Evolutionary conservation across 148 eudicot genomes (phyloP), one percentile per base, ranked within the genome.

Genomic region (Polygonum aviculare): DNA sequence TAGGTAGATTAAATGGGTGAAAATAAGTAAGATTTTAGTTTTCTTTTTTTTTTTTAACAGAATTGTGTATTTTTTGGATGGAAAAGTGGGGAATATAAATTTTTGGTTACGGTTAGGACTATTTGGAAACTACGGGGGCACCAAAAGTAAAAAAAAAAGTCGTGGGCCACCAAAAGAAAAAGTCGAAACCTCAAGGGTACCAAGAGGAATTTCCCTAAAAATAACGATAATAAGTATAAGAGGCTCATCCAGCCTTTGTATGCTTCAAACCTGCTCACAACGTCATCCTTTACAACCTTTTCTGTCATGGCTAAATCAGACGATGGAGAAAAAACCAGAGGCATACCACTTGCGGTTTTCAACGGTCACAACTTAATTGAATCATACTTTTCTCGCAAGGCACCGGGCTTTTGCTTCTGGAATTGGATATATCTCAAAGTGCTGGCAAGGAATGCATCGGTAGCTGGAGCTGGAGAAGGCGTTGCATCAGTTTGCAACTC

Each of bases 381-480:
- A 80, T 78, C 87, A 49, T 87, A 96, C 79, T 93, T 93, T 71
- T 93, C 99, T 67, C 94, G 94, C 88, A 96, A 90, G 55, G 87
- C 83, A 65, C 99, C 98, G 12, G 98, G 94, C 88, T 96, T 96
- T 74, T 93, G 94, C 83, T 93, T 96, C 86, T 96, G 99, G 80
- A 93, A 96, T 78, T 93, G 94, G 76, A 96, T 93, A 77, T 96
- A 93, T 5, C 98, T 89, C 81, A 90, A 81, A 0, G 92, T 90
- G 83, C 98, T 87, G 33, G 89, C 84, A 78, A 96, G 91, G 81
- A 91, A 90, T 74, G 98, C 93, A 79, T 88, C 83, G 65, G 91
- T 80, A 41, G 87, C 86, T 39, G 81, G 81, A 87, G 86, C 89
- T 35, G 44, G 44, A 3, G 83, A 73, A 7, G 87, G 79, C 22